Evolutionary conservation across 2,329 filamentous ascomycete genomes (phyloP), one percentile per base, ranked within the genome.

Genomic region (Scorias spongiosa): DNA sequence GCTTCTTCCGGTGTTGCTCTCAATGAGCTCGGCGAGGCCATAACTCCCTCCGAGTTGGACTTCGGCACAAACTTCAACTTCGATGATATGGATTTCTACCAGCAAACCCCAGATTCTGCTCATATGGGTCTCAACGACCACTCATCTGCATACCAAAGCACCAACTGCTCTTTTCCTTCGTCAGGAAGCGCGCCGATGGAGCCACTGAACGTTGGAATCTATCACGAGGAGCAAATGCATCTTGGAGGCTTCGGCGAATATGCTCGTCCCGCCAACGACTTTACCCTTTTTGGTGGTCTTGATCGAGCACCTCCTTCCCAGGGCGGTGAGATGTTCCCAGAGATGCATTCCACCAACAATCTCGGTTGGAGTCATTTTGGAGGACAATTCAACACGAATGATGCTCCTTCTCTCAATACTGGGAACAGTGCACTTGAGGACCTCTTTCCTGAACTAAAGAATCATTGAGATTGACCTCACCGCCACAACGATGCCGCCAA

Each of bases 31-130:
- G 62, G 66, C 9, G 62, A 67, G 43, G 62, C 61, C 15, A 56
- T 66, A 10, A 55, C 56, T 6, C 57, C 57, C 2, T 51, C 71
- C 42, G 76, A 76, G 52, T 73, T 75, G 42, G 69, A 68, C 6
- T 81, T 80, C 58, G 70, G 76, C 49, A 72, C 80, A 42, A 65
- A 73, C 29, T 70, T 71, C 4, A 75, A 78, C 44, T 80, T 82
- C 56, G 74, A 71, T 44, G 48, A 51, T 46, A 56, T 55, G 29
- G 61, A 64, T 46, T 66, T 65, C 15, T 61, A 50, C 49, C 45
- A 51, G n/a, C 47, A 47, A n/a, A 55, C 53, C 6, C 55, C 57
- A 20, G 46, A 54, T 39, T 36, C 32, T 36, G 32, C 4, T 9
- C 11, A 36, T 9, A 15, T 36, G 11, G 32, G 32, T 12, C 5